These are phyloP conservation scores for Samsoniella hepiali DNA, from an alignment of 2,329 filamentous ascomycete genomes.

Conservation along the genomic window DNA sequence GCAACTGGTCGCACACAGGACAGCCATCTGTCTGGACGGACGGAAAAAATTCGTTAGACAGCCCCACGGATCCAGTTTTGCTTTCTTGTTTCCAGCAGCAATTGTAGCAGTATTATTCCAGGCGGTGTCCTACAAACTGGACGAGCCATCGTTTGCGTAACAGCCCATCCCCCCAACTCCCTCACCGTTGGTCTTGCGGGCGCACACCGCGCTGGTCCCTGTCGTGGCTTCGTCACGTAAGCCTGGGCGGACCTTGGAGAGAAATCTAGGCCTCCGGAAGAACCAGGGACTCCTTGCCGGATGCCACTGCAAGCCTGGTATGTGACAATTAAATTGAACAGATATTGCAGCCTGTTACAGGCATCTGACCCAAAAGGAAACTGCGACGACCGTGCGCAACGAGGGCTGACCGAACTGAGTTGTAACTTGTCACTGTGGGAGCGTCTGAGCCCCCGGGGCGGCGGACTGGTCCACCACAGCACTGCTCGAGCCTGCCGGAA, in stretches of 20 bases:
- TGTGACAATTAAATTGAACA: constrained; percentile 12
- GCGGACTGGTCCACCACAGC: constrained; percentile 4
- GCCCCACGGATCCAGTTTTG: constrained; percentile 10
- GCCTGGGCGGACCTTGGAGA: neutral
- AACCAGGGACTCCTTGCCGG: constrained; percentile 6
- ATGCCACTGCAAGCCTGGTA: constrained; percentile 6
- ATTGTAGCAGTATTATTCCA: neutral
- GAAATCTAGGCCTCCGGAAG: constrained; percentile 11
- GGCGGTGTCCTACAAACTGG: neutral
- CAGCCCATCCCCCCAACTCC: neutral
- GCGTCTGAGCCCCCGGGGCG: constrained; percentile 12
- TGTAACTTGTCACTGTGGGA: constrained; percentile 10
- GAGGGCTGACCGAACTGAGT: constrained; percentile 9
- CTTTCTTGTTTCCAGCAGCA: neutral
- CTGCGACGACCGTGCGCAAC: constrained; percentile 10
- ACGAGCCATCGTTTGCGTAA: neutral
- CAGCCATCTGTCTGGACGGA: neutral
- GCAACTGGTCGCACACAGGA: neutral
- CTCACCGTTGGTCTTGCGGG: constrained; percentile 8
- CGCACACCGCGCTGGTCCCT: neutral
- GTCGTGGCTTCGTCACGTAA: neutral
- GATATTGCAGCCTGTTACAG: constrained; percentile 14
- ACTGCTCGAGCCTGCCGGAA: constrained; percentile 7
- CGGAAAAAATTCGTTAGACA: neutral
- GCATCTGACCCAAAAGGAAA: constrained; percentile 12